Base-by-base conservation (phyloP, 306 rosid genomes). In the Trifolium fragiferum region DNA sequence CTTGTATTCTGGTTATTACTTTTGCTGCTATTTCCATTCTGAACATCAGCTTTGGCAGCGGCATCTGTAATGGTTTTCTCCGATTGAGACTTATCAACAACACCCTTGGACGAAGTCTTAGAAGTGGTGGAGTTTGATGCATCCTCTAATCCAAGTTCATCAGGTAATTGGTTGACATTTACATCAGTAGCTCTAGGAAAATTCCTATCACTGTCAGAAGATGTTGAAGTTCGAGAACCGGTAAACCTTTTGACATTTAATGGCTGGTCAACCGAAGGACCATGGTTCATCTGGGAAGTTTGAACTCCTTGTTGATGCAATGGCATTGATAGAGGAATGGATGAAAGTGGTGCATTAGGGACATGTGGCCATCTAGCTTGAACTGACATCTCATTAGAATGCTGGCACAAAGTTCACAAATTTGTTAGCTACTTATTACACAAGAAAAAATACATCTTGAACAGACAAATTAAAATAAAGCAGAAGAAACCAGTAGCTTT, bases 281-380 rank as follows among this genome's bases (percentile, higher is more conserved):
- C 85, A 43, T 86, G 98, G 77, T 69, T 80, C 71, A 84, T 86
- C 60, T 85, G 96, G 38, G 93, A 81, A 69, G 86, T 66, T 72
- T 77, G 90, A 18, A 68, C 76, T 38, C 87, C 86, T 35, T 76
- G 89, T 77, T 88, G 93, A 86, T 81, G 94, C 82, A 82, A 66
- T 13, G 96, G 90, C 90, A 89, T 81, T n/a, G 96, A 85, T 41
- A 70, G 44, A 64, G 97, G 94, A 76, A 86, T 74, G 66, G 98
- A 81, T 73, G 89, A 86, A 71, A 80, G 79, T 43, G 90, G 71
- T 12, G 92, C 79, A 74, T 85, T 86, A 73, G 93, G 91, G 73
- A 74, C 82, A 70, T 84, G 93, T 33, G 96, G 86, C 98, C 98
- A 91, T 8, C 88, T 92, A 44, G 96, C 85, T 82, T 93, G 96